Percentiles rank a stretch among this genome's conserved stretches.
Evolutionary conservation across 139 green algal genomes (phyloP).

Genomic region (Chlorella sorokiniana): DNA sequence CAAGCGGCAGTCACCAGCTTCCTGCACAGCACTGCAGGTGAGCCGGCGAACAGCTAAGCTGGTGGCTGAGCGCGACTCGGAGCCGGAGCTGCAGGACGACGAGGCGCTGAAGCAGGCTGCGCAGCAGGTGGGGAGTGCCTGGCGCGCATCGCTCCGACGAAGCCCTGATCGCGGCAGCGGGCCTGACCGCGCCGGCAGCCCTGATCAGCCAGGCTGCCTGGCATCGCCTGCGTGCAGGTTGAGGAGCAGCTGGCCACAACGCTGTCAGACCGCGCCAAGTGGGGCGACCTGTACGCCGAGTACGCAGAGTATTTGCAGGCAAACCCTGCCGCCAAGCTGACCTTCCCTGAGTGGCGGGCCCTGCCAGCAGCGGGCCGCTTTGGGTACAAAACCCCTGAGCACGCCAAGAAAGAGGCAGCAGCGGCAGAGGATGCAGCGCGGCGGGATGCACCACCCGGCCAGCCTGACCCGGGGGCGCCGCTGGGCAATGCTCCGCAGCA

Average conservation of each 20-base stretch:
- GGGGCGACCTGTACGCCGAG: background rate
- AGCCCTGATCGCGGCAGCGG: too few relatives aligned
- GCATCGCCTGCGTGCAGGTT: background rate
- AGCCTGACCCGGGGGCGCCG: background rate
- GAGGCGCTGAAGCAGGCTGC: constrained; percentile 6
- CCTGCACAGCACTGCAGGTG: background rate
- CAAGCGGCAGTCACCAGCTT: too few relatives aligned
- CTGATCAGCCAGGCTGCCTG: background rate
- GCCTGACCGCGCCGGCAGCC: background rate
- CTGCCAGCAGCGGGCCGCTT: background rate
- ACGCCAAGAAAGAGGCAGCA: background rate
- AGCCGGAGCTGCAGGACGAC: background rate
- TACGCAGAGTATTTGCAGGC: background rate
- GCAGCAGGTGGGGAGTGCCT: background rate
- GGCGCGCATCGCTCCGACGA: too few relatives aligned
- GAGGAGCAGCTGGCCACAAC: constrained; percentile 17
- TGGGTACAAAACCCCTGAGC: background rate
- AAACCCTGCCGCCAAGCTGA: background rate
- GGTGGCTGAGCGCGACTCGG: background rate
- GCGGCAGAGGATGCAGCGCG: background rate
- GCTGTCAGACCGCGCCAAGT: background rate
- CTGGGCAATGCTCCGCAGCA: background rate
- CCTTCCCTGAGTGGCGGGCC: constrained; percentile 18
- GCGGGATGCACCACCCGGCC: background rate
- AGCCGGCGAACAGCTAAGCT: background rate